Percentiles rank a stretch among this genome's conserved stretches.
phyloP scores from a whole-genome alignment of 2,329 filamentous ascomycete species.

The Alternaria panax region DNA sequence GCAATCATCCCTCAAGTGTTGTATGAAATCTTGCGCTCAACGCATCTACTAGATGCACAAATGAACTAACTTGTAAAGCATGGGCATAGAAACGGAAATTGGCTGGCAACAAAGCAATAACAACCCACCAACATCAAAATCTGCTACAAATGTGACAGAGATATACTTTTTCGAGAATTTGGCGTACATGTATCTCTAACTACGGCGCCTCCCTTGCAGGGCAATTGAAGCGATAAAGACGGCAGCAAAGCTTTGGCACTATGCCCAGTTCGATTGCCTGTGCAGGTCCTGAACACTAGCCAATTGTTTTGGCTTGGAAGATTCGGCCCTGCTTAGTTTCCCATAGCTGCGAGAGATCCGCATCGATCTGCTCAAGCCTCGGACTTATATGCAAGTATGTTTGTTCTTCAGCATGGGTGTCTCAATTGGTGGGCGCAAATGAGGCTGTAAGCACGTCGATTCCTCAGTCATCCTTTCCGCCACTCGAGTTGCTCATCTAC shows the following conservation, averaged over 20 bases:
- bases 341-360: background rate
- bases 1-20: background rate
- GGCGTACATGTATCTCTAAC: background rate
- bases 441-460: conserved; percentile 1
- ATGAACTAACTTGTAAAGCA: background rate
- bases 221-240: background rate
- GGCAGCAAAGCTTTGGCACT: conserved; percentile 4
- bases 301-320: background rate
- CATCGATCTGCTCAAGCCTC: conserved; percentile 1
- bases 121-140: background rate
- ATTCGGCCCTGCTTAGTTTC: background rate
- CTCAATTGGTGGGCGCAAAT: background rate
- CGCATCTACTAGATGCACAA: background rate
- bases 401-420: conserved; percentile 12
- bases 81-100: background rate
- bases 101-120: background rate
- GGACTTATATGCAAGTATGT: conserved; percentile 4
- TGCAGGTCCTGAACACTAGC: background rate
- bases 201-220: background rate
- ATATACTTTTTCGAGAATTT: background rate
- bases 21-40: background rate
- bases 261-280: background rate
- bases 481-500: background rate
- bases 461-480: background rate
- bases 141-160: background rate